These are phyloP conservation scores for Talaromyces thailandensis DNA, from an alignment of 495 filamentous ascomycete genomes.

Conservation along the genomic window DNA sequence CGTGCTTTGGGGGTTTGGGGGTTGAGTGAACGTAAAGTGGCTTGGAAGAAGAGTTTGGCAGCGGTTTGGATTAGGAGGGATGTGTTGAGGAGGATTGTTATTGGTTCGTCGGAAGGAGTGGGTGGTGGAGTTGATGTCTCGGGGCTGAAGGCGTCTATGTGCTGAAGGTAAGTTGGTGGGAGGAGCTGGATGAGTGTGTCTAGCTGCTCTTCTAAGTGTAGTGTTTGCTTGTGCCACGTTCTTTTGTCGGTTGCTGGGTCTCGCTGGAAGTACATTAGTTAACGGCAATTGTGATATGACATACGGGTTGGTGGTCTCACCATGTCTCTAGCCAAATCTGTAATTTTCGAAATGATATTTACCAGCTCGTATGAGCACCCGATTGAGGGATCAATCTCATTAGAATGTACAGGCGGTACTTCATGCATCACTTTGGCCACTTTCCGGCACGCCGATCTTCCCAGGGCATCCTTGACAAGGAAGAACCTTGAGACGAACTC, in stretches of 20 bases:
- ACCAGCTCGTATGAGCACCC: constrained; percentile 6
- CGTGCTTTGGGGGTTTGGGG: not conserved
- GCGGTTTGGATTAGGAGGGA: constrained; percentile 4
- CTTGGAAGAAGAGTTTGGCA: constrained; percentile 5
- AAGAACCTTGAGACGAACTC: constrained; percentile 5
- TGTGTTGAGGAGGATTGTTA: constrained; percentile 3
- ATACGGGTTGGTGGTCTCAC: not conserved
- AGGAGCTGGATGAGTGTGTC: constrained; percentile 1
- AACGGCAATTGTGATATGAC: not conserved
- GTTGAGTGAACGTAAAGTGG: constrained; percentile 3
- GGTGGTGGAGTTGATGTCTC: not conserved
- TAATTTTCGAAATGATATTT: constrained; percentile 4
- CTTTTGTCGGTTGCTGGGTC: not conserved
- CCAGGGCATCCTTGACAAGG: constrained; percentile 7
- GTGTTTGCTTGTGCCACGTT: not conserved
- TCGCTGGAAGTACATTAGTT: not conserved
- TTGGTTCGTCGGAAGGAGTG: not conserved
- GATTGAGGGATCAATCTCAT: constrained; percentile 5
- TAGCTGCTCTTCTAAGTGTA: not conserved
- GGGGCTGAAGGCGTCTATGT: not conserved
- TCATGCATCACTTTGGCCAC: constrained; percentile 4
- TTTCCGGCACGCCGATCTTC: constrained; percentile 1
- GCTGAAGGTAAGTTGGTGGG: not conserved
- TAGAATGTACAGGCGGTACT: not conserved
- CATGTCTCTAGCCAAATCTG: constrained; percentile 5